A percentile compares a stretch with the other conserved stretches of the same genome.
Conservation (phyloP, 2,329 filamentous ascomycete species). For the Fusarium sp. region DNA sequence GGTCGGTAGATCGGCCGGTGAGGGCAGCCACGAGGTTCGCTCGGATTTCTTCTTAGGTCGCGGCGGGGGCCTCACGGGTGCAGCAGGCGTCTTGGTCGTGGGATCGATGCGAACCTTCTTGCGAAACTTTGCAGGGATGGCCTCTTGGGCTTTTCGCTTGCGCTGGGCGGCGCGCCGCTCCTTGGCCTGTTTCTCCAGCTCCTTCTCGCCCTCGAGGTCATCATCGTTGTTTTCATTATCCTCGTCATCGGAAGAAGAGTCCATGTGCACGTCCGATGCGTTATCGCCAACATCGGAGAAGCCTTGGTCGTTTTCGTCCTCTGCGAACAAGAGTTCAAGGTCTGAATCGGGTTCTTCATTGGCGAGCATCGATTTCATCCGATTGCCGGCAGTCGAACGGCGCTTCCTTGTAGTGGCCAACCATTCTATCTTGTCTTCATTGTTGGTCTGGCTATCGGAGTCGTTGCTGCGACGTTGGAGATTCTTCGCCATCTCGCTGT, state of each 20-base stretch:
- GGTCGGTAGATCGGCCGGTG: conserved; percentile 66
- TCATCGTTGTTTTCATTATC: conserved; percentile 73
- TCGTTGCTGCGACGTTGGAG: conserved; percentile 47
- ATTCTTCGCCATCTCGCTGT: conserved; percentile 43
- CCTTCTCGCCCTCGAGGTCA: conserved; percentile 88
- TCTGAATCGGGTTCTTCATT: conserved; percentile 78
- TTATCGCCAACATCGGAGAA: conserved; percentile 77
- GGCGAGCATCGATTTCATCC: conserved; percentile 82
- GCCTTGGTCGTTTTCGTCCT: conserved; percentile 76
- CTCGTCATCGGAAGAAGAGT: conserved; percentile 86
- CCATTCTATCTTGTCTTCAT: conserved; percentile 67
- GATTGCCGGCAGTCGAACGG: conserved; percentile 85
- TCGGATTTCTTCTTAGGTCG: conserved; percentile 72
- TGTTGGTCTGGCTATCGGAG: conserved; percentile 53
- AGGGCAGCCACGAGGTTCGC: conserved; percentile 69
- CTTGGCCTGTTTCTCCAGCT: conserved; percentile 82
- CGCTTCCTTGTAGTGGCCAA: conserved; percentile 79
- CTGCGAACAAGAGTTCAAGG: conserved; percentile 80
- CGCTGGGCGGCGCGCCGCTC: conserved; percentile 74
- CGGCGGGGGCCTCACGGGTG: conserved; percentile 56
- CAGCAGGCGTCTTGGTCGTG: conserved; percentile 52
- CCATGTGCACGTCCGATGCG: conserved; percentile 84
- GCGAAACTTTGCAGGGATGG: conserved; percentile 75
- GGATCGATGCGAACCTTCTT: conserved; percentile 83
- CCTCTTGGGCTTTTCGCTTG: conserved; percentile 85